A percentile compares a stretch with the other conserved stretches of the same genome.
Evolutionary conservation across 441 rosid species (phyloP).

Genomic region (Manihot esculenta): DNA sequence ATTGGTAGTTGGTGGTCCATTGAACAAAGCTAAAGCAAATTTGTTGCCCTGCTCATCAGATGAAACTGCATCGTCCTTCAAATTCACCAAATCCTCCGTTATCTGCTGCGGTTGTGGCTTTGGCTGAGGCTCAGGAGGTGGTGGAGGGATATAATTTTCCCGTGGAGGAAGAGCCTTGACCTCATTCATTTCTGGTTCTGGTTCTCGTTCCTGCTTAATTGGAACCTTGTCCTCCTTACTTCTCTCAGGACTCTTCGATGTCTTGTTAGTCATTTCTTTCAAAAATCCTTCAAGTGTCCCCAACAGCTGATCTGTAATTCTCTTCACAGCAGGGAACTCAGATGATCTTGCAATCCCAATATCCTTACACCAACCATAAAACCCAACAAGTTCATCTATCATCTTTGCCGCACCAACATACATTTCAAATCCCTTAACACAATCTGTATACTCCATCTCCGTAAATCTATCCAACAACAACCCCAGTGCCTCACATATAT

Average conservation of each 20-base stretch:
- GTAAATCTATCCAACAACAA: constrained; percentile 61
- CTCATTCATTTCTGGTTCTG: constrained; percentile 64
- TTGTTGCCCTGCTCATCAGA: constrained; percentile 89
- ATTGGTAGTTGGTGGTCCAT: constrained; percentile 48
- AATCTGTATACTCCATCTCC: constrained; percentile 59
- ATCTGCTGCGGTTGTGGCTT: constrained; percentile 48
- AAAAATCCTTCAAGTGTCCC: constrained; percentile 63
- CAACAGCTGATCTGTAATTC: constrained; percentile 53
- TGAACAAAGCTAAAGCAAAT: constrained; percentile 83
- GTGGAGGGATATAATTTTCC: constrained; percentile 60
- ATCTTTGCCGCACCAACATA: constrained; percentile 58
- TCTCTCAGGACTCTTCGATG: constrained; percentile 46
- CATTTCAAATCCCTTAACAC: constrained; percentile 57
- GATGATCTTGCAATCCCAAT: constrained; percentile 63
- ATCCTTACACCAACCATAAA: constrained; percentile 54
- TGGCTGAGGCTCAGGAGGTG: constrained; percentile 55
- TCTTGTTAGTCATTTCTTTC: constrained; percentile 49
- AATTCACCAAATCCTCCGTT: constrained; percentile 68
- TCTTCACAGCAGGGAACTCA: constrained; percentile 66
- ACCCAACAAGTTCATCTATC: constrained; percentile 56
- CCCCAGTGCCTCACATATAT: constrained; percentile 61
- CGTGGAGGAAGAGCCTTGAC: constrained; percentile 89
- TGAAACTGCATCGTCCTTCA: constrained; percentile 67
- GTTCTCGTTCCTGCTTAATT: constrained; percentile 27
- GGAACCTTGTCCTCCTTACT: constrained; percentile 36